phyloP scores from a whole-genome alignment of 331 rosid species.

The Rhamnella rubrinervis region DNA sequence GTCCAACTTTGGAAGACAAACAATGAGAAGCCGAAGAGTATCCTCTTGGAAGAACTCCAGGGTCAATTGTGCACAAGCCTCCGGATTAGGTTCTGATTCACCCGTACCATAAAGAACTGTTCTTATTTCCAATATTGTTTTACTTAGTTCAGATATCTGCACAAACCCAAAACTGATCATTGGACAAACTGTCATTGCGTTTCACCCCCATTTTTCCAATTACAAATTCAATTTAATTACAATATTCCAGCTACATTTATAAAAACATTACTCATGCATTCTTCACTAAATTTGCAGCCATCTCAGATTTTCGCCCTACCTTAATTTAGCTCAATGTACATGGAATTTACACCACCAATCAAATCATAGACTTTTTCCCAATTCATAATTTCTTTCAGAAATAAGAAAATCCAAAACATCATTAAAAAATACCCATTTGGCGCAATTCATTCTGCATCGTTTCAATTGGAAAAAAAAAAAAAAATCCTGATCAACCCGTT shows the following conservation, averaged over 20 bases:
- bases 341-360: too few relatives aligned
- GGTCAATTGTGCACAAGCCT: constrained; percentile 41
- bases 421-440: too few relatives aligned
- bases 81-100: constrained; percentile 39
- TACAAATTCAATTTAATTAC: neutral
- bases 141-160: constrained; percentile 36
- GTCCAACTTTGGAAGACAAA: constrained; percentile 35
- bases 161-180: neutral
- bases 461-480: too few relatives aligned
- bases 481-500: too few relatives aligned
- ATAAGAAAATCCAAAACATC: too few relatives aligned
- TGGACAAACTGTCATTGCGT: too few relatives aligned
- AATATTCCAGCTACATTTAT: neutral
- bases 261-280: neutral
- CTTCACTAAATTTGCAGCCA: neutral
- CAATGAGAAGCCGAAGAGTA: constrained; percentile 33
- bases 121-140: constrained; percentile 38
- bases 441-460: too few relatives aligned
- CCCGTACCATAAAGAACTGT: constrained; percentile 36
- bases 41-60: constrained; percentile 43
- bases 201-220: neutral
- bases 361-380: too few relatives aligned
- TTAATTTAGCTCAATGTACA: too few relatives aligned
- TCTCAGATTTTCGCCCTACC: neutral
- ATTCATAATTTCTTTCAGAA: too few relatives aligned